Base-by-base conservation (phyloP, 129 eudicot genomes). In the Heracleum sosnowskyi region DNA sequence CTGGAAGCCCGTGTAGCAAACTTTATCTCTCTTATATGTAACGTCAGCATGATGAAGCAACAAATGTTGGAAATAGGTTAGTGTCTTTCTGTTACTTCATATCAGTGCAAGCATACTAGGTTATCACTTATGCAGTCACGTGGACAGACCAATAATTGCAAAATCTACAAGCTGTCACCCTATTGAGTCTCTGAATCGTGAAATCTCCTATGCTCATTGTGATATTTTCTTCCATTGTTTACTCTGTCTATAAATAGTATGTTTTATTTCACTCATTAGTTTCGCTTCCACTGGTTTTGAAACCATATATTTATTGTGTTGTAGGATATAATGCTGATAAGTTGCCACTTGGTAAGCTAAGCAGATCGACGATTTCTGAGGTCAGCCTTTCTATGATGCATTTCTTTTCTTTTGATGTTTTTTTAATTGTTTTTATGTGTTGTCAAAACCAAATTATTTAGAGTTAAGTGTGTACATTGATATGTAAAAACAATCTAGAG, bases 31-130 rank as follows among this genome's bases (percentile, higher is more conserved):
- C 93, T 92, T 79, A 89, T 96, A 74, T 96, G 96, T 86, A 90
- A 92, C 42, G 86, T 96, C 80, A 90, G 92, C 85, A 96, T 92
- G 99, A 96, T 96, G 99, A 90, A 83, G 85, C 99, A 92, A 79
- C 97, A 92, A 84, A 96, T 96, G 99, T 88, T 96, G 91, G 99
- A 96, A 83, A 96, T 96, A 82, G 97, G 99, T 95, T 77, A 72
- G 84, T 75, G 46, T 55, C 51, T 46, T 76, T 45, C 77, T n/a
- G 24, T 79, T 35, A 57, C 69, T 73, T 24, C 24, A n/a, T n/a
- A n/a, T 22, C 39, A 51, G 62, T 31, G 24, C 39, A 66, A n/a
- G 68, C 26, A 1, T 60, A 55, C 18, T 26, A 36, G 79, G 45
- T 10, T 15, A 77, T 20, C 31, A 49, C 33, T 31, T 47, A 16